Percentiles rank a stretch among this genome's conserved stretches.
These are phyloP conservation scores for Chloris gayana DNA, from an alignment of 176 grass and related monocot genomes.

Conservation along the genomic window DNA sequence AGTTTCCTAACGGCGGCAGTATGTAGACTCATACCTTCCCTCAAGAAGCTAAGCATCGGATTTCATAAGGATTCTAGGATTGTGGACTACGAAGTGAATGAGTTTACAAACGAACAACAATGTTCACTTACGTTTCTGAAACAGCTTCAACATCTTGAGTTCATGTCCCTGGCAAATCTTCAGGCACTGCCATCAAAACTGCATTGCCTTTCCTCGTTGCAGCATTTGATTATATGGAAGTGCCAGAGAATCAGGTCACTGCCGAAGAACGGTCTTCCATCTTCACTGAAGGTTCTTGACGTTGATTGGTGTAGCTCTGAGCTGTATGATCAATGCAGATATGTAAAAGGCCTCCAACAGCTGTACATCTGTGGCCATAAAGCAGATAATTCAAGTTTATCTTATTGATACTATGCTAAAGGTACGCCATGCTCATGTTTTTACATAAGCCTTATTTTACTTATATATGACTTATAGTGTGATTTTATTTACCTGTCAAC, in stretches of 20 bases:
- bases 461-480: no score
- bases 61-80: not conserved
- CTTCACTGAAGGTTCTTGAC: constrained; percentile 22
- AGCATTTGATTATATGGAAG: constrained; percentile 6
- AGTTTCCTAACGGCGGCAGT: constrained; percentile 6
- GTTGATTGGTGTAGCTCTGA: not conserved
- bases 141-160: not conserved
- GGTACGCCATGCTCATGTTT: no score
- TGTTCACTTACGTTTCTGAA: constrained; percentile 3
- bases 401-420: no score
- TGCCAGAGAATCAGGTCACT: not conserved
- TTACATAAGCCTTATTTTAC: no score
- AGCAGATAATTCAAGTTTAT: no score
- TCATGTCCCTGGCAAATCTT: not conserved
- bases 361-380: constrained; percentile 14
- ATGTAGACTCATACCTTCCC: not conserved
- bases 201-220: not conserved
- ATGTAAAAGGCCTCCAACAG: constrained; percentile 10
- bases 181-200: constrained; percentile 8
- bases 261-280: constrained; percentile 12
- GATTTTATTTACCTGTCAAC: no score
- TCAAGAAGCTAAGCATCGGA: not conserved
- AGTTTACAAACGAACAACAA: constrained; percentile 4
- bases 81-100: not conserved
- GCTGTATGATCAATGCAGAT: constrained; percentile 16